Base-by-base conservation (phyloP, 2,329 filamentous ascomycete genomes). In the Ophiocordyceps australis region DNA sequence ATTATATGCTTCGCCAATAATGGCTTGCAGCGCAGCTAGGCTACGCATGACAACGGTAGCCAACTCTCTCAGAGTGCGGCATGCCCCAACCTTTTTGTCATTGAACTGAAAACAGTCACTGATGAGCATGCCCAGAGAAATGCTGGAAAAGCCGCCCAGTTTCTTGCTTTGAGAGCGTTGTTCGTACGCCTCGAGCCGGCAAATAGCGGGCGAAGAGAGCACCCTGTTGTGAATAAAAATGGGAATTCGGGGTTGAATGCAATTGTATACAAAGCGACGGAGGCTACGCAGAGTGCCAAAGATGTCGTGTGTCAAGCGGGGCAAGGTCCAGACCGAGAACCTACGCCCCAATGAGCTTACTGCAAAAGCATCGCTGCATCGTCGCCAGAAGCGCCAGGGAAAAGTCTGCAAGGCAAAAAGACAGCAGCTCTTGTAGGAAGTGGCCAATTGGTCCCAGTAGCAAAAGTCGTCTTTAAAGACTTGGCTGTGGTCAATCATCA, bases 401-500 rank as follows among this genome's bases (percentile, higher is more conserved):
- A 76, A 81, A 0, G 75, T 93, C 48, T 98, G 89, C 7, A 91
- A 53, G 10, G 80, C 76, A 49, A 94, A 94, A 4, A 94, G 46
- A 17, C 72, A 75, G 35, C 79, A 85, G 41, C 76, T 80, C 25
- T 70, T 63, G 37, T 81, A 75, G 1, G 81, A 91, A 8, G 70
- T 68, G 17, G 93, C 54, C 3, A 94, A 66, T 36, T 89, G 78
- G 42, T 93, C 81, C 89, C 89, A 98, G 47, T 95, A 95, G 71
- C 77, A 85, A 14, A 93, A 74, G 38, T 93, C 83, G 35, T 93
- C 74, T 38, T 73, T 79, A 12, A 98, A 52, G 1, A 76, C 75
- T 9, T 86, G 72, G 9, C 83, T 91, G 39, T 89, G 77, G 28
- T 86, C 76, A 9, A 94, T 53, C 4, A 95, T 62, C 0, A 68